These are phyloP conservation scores for Sphagnum contortum DNA, from an alignment of 225 moss, liverwort and hornwort species.

Conservation along the genomic window DNA sequence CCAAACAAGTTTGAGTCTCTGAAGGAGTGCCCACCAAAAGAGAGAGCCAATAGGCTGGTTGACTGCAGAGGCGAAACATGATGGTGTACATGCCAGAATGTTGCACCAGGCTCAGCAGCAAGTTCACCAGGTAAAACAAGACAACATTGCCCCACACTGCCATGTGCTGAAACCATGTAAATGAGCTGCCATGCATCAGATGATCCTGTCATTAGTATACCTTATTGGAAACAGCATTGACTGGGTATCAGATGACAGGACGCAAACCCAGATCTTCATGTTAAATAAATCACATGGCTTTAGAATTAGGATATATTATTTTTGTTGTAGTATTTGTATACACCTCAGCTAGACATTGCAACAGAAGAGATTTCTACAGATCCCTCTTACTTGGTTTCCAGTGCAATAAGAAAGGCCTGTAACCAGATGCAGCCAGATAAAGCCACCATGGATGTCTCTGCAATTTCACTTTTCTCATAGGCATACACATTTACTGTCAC, in stretches of 20 bases:
- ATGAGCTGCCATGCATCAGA: constrained; percentile 50
- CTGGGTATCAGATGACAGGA: too few relatives aligned
- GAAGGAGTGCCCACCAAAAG: constrained; percentile 39
- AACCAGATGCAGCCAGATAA: constrained; percentile 97
- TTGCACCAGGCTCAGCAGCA: constrained; percentile 54
- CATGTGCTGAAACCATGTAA: constrained; percentile 58
- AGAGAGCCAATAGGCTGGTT: constrained; percentile 87
- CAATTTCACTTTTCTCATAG: constrained; percentile 51
- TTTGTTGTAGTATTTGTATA: too few relatives aligned
- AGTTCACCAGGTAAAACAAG: constrained; percentile 72
- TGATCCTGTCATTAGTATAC: too few relatives aligned
- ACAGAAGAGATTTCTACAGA: too few relatives aligned
- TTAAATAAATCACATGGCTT: too few relatives aligned
- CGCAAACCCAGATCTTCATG: too few relatives aligned
- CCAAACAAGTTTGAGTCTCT: too few relatives aligned
- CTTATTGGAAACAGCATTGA: neutral
- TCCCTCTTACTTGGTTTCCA: constrained; percentile 78
- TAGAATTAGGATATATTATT: too few relatives aligned
- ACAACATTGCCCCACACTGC: constrained; percentile 79
- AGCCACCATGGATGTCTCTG: constrained; percentile 86
- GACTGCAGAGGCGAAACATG: constrained; percentile 81
- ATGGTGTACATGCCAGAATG: constrained; percentile 74
- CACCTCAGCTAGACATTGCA: too few relatives aligned
- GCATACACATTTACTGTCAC: constrained; percentile 66
- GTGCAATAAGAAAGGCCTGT: constrained; percentile 68